These are phyloP conservation scores for Fusarium sp. DNA, from an alignment of 2,329 filamentous ascomycete genomes.

Conservation along the genomic window DNA sequence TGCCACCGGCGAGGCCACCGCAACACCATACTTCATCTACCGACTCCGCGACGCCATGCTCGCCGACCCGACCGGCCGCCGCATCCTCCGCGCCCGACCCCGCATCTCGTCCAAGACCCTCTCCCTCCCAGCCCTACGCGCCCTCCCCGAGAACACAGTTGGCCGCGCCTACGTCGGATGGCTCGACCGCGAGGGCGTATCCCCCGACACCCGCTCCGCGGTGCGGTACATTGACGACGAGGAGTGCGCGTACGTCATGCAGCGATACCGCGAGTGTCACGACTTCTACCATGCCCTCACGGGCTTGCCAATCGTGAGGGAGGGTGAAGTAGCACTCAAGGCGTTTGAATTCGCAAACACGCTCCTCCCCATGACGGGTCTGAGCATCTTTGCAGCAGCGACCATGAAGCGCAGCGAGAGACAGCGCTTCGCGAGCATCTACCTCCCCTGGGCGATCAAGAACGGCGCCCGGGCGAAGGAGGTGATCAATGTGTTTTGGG, in stretches of 20 bases:
- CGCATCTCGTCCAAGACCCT: conserved; percentile 84
- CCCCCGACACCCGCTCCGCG: conserved; percentile 84
- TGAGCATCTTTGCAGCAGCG: conserved; percentile 86
- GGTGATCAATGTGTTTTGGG: conserved; percentile 97
- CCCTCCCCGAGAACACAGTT: conserved; percentile 78
- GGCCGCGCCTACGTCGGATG: conserved; percentile 87
- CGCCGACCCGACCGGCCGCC: conserved; percentile 81
- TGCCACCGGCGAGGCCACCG: conserved; percentile 92
- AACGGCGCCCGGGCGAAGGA: conserved; percentile 84
- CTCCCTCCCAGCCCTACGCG: conserved; percentile 75
- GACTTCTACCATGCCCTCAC: conserved; percentile 98
- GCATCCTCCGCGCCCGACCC: conserved; percentile 90
- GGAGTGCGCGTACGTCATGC: conserved; percentile 98
- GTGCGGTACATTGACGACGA: conserved; percentile 95
- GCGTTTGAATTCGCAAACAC: conserved; percentile 98
- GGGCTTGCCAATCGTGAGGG: conserved; percentile 88
- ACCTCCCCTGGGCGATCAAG: conserved; percentile 89
- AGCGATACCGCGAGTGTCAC: conserved; percentile 96
- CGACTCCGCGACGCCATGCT: conserved; percentile 95
- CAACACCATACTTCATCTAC: conserved; percentile 94
- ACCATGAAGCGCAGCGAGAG: conserved; percentile 88
- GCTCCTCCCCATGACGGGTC: conserved; percentile 91
- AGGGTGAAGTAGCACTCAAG: conserved; percentile 97
- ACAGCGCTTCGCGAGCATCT: conserved; percentile 76
- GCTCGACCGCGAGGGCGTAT: conserved; percentile 94